These are phyloP conservation scores for Choanephora cucurbitarum DNA, from an alignment of 371 early-diverging fungal genomes.

Conservation along the genomic window DNA sequence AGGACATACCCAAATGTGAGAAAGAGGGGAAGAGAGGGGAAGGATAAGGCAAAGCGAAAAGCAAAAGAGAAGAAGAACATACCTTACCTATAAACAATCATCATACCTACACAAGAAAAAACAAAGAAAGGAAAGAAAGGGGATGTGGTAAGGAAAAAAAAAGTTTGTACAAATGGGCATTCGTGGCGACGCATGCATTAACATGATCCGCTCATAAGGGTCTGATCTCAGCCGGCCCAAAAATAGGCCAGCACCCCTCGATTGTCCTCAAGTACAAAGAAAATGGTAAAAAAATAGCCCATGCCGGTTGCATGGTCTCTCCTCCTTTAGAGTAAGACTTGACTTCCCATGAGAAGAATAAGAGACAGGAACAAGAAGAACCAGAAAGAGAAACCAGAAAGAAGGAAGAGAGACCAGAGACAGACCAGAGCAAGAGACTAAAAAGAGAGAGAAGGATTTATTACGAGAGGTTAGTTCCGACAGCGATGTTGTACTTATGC, in stretches of 20 bases:
- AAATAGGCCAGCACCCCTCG: conserved; percentile 34
- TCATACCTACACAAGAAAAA: background rate
- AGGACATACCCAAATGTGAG: conserved; percentile 20
- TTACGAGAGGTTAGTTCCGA: no score
- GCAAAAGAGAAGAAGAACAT: conserved; percentile 12
- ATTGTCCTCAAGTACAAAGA: conserved; percentile 24
- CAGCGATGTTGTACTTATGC: no score
- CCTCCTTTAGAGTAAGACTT: background rate
- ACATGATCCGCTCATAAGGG: conserved; percentile 50
- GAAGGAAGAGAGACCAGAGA: background rate
- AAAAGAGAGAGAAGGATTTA: background rate
- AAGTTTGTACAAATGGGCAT: conserved; percentile 9
- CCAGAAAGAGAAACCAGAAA: background rate
- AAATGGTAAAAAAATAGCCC: conserved; percentile 9
- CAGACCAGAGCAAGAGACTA: background rate
- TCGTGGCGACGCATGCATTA: conserved; percentile 51
- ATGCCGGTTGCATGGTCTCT: conserved; percentile 15
- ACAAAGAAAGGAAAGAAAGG: conserved; percentile 3
- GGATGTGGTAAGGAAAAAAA: background rate
- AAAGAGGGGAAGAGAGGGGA: no score
- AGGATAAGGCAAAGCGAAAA: conserved; percentile 1
- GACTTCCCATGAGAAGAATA: background rate
- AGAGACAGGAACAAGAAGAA: conserved; percentile 1
- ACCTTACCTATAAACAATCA: background rate
- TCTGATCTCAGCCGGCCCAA: conserved; percentile 41